Evolutionary conservation across 495 filamentous ascomycete species (phyloP).

Genomic region (Aspergillus ostianus): DNA sequence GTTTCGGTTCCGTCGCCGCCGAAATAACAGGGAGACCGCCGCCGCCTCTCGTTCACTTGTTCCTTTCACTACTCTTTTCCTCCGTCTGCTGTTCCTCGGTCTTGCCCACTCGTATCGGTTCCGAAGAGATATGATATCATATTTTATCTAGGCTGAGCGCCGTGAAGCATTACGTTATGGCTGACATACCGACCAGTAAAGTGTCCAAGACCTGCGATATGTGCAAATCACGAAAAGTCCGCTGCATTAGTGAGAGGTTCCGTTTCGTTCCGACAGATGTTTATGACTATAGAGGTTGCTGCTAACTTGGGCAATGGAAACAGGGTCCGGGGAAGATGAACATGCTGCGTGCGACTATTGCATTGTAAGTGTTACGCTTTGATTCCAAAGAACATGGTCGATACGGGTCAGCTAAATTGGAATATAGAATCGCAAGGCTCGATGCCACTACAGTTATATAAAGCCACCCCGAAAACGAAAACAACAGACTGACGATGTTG

Average conservation of each 20-base stretch:
- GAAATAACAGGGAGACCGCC: background rate
- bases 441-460: background rate
- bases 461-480: background rate
- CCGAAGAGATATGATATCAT: background rate
- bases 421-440: background rate
- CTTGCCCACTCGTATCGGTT: background rate
- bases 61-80: background rate
- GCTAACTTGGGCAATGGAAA: background rate
- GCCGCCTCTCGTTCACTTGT: background rate
- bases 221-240: background rate
- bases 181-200: background rate
- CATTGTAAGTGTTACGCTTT: background rate
- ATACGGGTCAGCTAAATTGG: background rate
- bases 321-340: background rate
- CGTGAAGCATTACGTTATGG: background rate
- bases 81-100: background rate
- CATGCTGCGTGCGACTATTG: background rate
- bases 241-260: background rate
- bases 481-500: background rate
- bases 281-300: background rate
- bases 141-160: background rate
- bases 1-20: background rate
- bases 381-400: too few species aligned
- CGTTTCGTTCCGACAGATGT: background rate
- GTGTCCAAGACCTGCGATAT: background rate